Evolutionary conservation across 2,329 filamentous ascomycete species (phyloP), one percentile per base, ranked within the genome.

Genomic region (Nemania diffusa): DNA sequence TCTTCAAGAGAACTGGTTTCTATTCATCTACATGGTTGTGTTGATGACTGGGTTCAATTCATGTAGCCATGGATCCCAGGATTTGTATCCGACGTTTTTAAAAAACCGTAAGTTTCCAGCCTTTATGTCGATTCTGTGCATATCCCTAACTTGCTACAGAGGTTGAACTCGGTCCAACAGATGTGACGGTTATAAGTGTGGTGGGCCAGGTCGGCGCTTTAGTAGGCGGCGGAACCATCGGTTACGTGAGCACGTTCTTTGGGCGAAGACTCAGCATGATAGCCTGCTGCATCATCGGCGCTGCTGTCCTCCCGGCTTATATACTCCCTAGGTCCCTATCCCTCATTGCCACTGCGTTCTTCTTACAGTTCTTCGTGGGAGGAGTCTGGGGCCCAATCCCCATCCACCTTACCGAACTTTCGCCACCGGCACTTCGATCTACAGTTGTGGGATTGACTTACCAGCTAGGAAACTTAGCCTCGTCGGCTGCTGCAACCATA

Each of bases 231-330:
- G 20, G 32, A 17, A 48, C 50, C 6, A 15, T 64, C 42, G 69
- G 67, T 9, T 70, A 71, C 40, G n/a, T 44, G 9, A 69, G 67
- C 51, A 71, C 67, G 8, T 71, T 68, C 62, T 64, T 70, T 9
- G 69, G 69, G 17, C 62, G 69, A 32, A 60, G 69, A 37, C 62
- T 70, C 13, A 68, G 57, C 59, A 71, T 71, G 69, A 71, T 71
- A 5, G 22, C 27, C 32, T 71, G 64, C 34, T 69, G 69, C 29
- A 34, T 69, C 34, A 6, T 71, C 17, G 67, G 69, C 7, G 62
- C 6, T 13, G 67, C 69, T 2, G 29, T 71, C 1, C 42, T 70
- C 8, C 69, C 69, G 5, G 62, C 69, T 1, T 68, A 65, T 53
- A 57, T 64, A 34, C 27, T 71, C 2, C 69, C 69, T 8, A 64